A percentile compares a stretch with the other conserved stretches of the same genome.
phyloP scores from a whole-genome alignment of 305 asterid species.

The Fraxinus ornus region DNA sequence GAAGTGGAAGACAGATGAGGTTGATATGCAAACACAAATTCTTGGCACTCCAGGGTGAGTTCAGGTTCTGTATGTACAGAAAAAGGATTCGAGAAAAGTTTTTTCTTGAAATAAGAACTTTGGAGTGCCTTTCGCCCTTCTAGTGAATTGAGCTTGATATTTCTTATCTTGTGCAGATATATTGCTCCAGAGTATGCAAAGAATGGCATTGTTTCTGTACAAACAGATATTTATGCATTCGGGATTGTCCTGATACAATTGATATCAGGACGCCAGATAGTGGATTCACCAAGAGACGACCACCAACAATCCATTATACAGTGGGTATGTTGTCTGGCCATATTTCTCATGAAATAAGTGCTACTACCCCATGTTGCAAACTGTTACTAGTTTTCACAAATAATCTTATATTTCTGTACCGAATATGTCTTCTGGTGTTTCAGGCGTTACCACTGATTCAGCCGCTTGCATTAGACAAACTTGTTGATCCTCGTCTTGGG shows the following conservation, averaged over 20 bases:
- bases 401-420: not conserved
- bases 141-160: not conserved
- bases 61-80: not conserved
- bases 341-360: not conserved
- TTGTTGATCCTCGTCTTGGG: constrained; percentile 50
- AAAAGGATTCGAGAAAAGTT: not conserved
- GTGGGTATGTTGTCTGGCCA: constrained; percentile 38
- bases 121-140: not conserved
- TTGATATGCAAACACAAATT: constrained; percentile 16
- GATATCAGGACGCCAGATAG: constrained; percentile 42
- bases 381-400: not conserved
- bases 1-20: constrained; percentile 37
- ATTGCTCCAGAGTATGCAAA: constrained; percentile 53
- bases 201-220: constrained; percentile 31
- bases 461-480: constrained; percentile 30
- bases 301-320: constrained; percentile 33
- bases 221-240: constrained; percentile 46
- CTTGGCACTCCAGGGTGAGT: constrained; percentile 38
- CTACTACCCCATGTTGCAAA: not conserved
- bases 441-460: constrained; percentile 54
- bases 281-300: constrained; percentile 30
- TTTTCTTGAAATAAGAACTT: not conserved
- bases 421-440: constrained; percentile 8
- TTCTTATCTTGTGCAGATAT: constrained; percentile 36
- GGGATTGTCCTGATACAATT: constrained; percentile 51